Evolutionary conservation across 148 eudicot species (phyloP).

Genomic region (Cornus controversa): DNA sequence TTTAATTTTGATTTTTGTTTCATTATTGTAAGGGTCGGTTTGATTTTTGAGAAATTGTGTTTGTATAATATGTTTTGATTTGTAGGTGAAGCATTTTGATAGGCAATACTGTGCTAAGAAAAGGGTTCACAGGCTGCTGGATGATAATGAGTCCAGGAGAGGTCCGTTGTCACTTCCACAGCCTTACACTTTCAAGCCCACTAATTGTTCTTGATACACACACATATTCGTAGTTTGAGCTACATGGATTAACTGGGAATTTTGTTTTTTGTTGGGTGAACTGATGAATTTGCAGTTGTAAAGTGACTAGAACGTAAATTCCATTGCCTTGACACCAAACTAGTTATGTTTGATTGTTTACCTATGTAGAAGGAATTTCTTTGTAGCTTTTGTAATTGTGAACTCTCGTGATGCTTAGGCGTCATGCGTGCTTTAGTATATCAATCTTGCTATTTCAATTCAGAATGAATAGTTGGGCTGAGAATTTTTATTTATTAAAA

Average conservation of each 20-base stretch:
- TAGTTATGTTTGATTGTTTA: background rate
- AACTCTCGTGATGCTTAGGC: background rate
- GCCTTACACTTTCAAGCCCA: background rate
- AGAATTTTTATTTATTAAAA: background rate
- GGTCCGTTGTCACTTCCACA: conserved; percentile 2
- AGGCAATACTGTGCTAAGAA: conserved; percentile 69
- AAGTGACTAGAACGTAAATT: background rate
- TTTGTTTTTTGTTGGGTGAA: background rate
- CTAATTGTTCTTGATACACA: background rate
- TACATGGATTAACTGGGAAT: background rate
- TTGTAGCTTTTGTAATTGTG: background rate
- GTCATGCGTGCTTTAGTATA: background rate
- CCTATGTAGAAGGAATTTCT: background rate
- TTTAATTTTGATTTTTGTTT: conserved; percentile 1
- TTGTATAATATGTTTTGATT: background rate
- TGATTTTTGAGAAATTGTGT: background rate
- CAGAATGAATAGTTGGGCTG: background rate
- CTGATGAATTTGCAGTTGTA: background rate
- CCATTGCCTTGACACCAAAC: background rate
- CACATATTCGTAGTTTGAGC: background rate
- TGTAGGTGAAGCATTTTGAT: conserved; percentile 87
- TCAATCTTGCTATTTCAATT: background rate
- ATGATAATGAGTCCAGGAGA: conserved; percentile 11
- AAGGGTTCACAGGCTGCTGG: conserved; percentile 65
- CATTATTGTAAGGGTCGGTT: background rate